These are phyloP conservation scores for Fusarium begoniae DNA, from an alignment of 2,329 filamentous ascomycete species.

Conservation along the genomic window DNA sequence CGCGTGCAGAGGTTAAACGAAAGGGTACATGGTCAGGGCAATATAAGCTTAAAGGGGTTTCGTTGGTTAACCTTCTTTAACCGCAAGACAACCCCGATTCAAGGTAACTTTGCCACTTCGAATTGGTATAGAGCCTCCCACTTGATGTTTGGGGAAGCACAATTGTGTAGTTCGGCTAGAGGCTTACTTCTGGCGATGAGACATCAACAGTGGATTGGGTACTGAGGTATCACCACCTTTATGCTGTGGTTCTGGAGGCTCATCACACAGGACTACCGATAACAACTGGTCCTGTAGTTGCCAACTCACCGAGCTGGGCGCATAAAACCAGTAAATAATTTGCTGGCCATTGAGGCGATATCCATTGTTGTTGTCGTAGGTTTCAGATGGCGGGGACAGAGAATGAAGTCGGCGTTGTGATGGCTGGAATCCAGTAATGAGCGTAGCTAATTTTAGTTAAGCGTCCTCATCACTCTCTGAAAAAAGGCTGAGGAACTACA, in stretches of 20 bases:
- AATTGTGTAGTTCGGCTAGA: slow-evolving; percentile 31
- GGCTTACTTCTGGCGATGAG: slow-evolving; percentile 22
- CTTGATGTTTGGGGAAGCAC: slow-evolving; percentile 15
- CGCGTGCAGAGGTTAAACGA: slow-evolving; percentile 8
- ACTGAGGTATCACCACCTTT: slow-evolving; percentile 25
- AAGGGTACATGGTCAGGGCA: slow-evolving; percentile 19
- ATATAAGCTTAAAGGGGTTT: slow-evolving; percentile 43
- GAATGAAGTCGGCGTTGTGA: slow-evolving; percentile 30
- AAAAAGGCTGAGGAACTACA: slow-evolving; percentile 23
- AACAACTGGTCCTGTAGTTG: not conserved
- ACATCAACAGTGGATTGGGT: slow-evolving; percentile 27
- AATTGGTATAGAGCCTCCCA: not conserved
- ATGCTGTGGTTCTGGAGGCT: slow-evolving; percentile 28
- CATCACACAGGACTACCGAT: slow-evolving; percentile 17
- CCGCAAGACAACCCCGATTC: slow-evolving; percentile 22
- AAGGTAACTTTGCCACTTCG: slow-evolving; percentile 1
- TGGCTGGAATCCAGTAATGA: slow-evolving; percentile 7
- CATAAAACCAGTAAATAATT: slow-evolving; percentile 1
- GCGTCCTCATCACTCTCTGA: not conserved
- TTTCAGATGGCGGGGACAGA: slow-evolving; percentile 2
- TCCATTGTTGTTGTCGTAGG: not conserved
- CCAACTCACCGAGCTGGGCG: not conserved
- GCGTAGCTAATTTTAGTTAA: slow-evolving; percentile 36
- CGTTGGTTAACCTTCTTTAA: slow-evolving; percentile 9
- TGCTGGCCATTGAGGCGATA: not conserved